A percentile compares a stretch with the other conserved stretches of the same genome.
These are phyloP conservation scores for Tubosaeta sp. DNA, from an alignment of 768 basidiomycete species.

Conservation along the genomic window DNA sequence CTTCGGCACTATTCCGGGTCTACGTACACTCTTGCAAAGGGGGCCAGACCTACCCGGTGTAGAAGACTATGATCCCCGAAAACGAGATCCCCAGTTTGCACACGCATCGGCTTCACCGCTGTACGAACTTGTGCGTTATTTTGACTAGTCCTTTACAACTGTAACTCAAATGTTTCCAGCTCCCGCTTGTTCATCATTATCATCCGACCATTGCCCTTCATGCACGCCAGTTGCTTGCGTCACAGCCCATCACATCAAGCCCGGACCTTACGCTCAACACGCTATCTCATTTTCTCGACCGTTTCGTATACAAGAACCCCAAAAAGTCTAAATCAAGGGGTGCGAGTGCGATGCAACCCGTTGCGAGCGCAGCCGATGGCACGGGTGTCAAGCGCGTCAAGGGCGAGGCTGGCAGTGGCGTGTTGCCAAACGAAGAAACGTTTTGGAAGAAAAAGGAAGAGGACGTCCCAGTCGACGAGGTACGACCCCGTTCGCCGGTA, in stretches of 20 bases:
- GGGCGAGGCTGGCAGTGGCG: conserved; percentile 47
- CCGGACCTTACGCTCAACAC: conserved; percentile 92
- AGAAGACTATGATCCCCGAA: conserved; percentile 72
- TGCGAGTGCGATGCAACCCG: conserved; percentile 95
- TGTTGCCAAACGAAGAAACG: conserved; percentile 64
- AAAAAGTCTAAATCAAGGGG: conserved; percentile 74
- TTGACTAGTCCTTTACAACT: background rate
- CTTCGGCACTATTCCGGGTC: conserved; percentile 44
- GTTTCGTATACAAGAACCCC: conserved; percentile 96
- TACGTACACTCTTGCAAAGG: conserved; percentile 43
- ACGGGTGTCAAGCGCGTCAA: conserved; percentile 67
- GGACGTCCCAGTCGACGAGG: conserved; percentile 86
- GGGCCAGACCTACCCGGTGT: conserved; percentile 27
- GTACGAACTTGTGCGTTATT: conserved; percentile 78
- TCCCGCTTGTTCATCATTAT: conserved; percentile 77
- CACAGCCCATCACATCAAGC: conserved; percentile 71
- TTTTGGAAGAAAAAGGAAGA: conserved; percentile 68
- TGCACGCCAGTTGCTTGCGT: conserved; percentile 72
- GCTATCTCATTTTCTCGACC: conserved; percentile 90
- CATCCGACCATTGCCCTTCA: conserved; percentile 90
- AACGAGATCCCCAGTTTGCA: conserved; percentile 86
- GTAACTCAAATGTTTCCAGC: conserved; percentile 37
- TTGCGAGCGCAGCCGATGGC: conserved; percentile 58
- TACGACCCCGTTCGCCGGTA: conserved; percentile 25
- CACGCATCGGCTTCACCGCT: conserved; percentile 75